Evolutionary conservation across 495 filamentous ascomycete species (phyloP), one percentile per base, ranked within the genome.

Genomic region (Pyrenula aspistea): DNA sequence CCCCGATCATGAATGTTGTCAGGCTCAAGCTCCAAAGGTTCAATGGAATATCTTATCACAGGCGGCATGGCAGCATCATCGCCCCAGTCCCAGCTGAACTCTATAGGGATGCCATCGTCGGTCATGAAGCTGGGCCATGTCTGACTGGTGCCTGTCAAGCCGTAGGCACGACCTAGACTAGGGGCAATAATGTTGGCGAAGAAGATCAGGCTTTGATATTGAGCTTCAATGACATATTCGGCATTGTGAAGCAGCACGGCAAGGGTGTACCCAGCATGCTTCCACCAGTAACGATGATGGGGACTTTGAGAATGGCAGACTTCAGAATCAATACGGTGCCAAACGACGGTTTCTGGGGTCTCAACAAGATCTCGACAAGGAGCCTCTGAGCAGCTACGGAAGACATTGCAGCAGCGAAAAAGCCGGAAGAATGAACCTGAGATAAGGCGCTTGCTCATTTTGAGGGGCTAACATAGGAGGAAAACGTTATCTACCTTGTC

Each of bases 41-140:
- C 69, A 19, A 71, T 55, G 2, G 60, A 60, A 51, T 63, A 72
- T 2, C 69, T 65, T 21, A 72, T 57, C 4, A 51, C 63, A 12
- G 68, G 68, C 12, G 22, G 8, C 8, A 10, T 20, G 10, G 20
- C 19, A 11, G 19, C 22, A n/a, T 19, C 12, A 15, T 23, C 12
- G 12, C 54, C 53, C 69, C 68, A 73, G 52, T 60, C 61, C 67
- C 67, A 70, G 57, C 69, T 73, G 48, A 69, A 56, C 55, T 71
- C 69, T 51, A 71, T 65, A 1, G 69, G 70, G 8, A 59, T 65
- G 57, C 62, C 56, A 54, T 73, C 67, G 55, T 73, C 70, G 2
- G 66, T 73, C 66, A 70, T 71, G 60, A 69, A 73, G 54, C 69
- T 71, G 21, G 60, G 59, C 67, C 69, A 73, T 4, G 12, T 22